These are phyloP conservation scores for Rhizopogon rudus DNA, from an alignment of 768 basidiomycete species.

Conservation along the genomic window DNA sequence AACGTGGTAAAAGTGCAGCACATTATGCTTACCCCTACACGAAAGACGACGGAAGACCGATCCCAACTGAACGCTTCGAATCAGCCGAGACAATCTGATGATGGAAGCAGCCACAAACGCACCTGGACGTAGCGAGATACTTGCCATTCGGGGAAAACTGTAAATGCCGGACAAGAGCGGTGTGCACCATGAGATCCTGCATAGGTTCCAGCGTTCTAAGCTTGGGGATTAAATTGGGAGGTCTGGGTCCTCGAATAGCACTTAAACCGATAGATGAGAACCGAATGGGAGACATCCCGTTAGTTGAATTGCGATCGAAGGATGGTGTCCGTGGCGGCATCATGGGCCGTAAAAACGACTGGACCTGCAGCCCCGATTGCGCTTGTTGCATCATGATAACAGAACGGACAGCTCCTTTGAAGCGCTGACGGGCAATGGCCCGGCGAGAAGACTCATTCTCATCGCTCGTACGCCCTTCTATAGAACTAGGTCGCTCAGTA, in stretches of 20 bases:
- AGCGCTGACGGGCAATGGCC: conserved; percentile 30
- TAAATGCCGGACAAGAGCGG: conserved; percentile 47
- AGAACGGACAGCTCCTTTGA: conserved; percentile 39
- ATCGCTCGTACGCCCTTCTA: conserved; percentile 20
- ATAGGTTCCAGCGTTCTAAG: conserved; percentile 34
- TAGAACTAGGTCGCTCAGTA: conserved; percentile 22
- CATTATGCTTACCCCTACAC: conserved; percentile 34
- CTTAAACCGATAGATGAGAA: conserved; percentile 28
- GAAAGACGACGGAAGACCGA: conserved; percentile 45
- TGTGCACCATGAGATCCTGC: conserved; percentile 40
- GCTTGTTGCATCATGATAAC: conserved; percentile 37
- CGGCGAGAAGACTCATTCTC: conserved; percentile 21
- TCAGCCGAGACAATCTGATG: conserved; percentile 4
- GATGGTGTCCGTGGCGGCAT: conserved; percentile 26
- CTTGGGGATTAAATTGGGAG: conserved; percentile 36
- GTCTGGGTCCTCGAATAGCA: conserved; percentile 34
- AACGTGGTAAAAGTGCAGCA: conserved; percentile 6
- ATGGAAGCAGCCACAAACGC: conserved; percentile 6
- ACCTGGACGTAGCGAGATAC: conserved; percentile 51
- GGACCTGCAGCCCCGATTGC: background rate
- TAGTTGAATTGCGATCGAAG: conserved; percentile 23
- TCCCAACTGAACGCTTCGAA: conserved; percentile 36
- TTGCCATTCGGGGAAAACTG: conserved; percentile 54
- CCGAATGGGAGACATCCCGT: conserved; percentile 26
- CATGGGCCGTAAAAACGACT: conserved; percentile 18